Conservation (phyloP, 2,329 filamentous ascomycete species). For the Fonsecaea multimorphosa region DNA sequence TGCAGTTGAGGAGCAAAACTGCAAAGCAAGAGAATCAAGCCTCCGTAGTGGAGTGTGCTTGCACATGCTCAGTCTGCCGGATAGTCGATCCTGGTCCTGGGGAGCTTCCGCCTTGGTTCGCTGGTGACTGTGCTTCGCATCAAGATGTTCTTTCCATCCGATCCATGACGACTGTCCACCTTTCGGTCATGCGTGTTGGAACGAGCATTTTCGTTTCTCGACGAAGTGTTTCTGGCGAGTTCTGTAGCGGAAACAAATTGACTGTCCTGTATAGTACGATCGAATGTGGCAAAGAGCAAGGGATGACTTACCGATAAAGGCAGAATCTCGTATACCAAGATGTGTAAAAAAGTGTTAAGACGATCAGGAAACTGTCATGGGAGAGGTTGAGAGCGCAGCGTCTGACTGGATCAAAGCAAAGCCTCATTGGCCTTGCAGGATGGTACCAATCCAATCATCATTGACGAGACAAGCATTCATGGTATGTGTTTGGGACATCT, state of each 20-base stretch:
- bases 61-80: background rate
- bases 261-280: background rate
- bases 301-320: background rate
- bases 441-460: background rate
- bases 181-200: background rate
- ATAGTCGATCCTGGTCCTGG: background rate
- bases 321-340: background rate
- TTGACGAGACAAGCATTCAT: background rate
- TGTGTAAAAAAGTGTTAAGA: background rate
- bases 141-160: background rate
- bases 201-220: background rate
- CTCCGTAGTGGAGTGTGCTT: background rate
- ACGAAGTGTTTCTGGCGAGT: background rate
- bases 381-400: background rate
- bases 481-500: background rate
- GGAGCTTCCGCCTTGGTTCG: background rate
- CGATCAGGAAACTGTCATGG: background rate
- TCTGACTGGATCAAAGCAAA: background rate
- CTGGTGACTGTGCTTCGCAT: background rate
- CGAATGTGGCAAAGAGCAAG: background rate
- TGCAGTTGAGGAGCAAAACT: background rate
- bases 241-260: background rate
- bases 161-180: background rate
- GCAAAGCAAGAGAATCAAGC: background rate
- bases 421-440: background rate